Conservation (phyloP, 2,329 filamentous ascomycete genomes). For the Orbilia blumenaviensis region DNA sequence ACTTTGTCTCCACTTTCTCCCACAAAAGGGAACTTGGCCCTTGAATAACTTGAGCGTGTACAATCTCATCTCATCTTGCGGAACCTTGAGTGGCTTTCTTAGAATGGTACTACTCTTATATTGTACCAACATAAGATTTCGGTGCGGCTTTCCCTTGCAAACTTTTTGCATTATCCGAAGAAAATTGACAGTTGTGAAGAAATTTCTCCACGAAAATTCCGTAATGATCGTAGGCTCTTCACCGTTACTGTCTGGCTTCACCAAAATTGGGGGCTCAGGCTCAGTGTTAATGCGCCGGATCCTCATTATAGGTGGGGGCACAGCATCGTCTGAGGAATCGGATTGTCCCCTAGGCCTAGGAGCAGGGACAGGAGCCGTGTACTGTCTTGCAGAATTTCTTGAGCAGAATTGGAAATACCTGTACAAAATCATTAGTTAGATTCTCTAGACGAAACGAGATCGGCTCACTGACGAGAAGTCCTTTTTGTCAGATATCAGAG, state of each 20-base stretch:
- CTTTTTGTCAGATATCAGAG: slow-evolving; percentile 53
- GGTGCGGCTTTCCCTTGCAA: slow-evolving; percentile 93
- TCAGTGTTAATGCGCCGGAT: slow-evolving; percentile 66
- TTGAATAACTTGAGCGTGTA: slow-evolving; percentile 99
- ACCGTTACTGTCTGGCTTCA: slow-evolving; percentile 25
- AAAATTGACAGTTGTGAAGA: slow-evolving; percentile 94
- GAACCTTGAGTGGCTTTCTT: slow-evolving; percentile 88
- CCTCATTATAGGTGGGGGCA: slow-evolving; percentile 80
- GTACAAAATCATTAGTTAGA: neutral
- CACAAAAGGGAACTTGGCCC: slow-evolving; percentile 96
- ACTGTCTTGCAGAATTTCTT: slow-evolving; percentile 62
- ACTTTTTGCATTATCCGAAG: slow-evolving; percentile 97
- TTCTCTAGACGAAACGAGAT: neutral
- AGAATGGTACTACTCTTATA: slow-evolving; percentile 95
- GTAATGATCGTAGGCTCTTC: slow-evolving; percentile 74
- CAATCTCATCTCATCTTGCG: slow-evolving; percentile 83
- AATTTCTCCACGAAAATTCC: slow-evolving; percentile 89
- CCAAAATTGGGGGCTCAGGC: slow-evolving; percentile 57
- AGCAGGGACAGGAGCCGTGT: slow-evolving; percentile 29
- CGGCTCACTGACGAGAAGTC: slow-evolving; percentile 38
- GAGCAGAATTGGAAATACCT: slow-evolving; percentile 95
- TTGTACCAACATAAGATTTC: slow-evolving; percentile 89
- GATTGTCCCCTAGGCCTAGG: slow-evolving; percentile 55
- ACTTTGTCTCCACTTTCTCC: slow-evolving; percentile 92
- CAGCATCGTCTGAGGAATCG: slow-evolving; percentile 73